Percentiles rank a stretch among this genome's conserved stretches.
Evolutionary conservation across 495 filamentous ascomycete genomes (phyloP).

Genomic region (Trichoderma erinaceum): DNA sequence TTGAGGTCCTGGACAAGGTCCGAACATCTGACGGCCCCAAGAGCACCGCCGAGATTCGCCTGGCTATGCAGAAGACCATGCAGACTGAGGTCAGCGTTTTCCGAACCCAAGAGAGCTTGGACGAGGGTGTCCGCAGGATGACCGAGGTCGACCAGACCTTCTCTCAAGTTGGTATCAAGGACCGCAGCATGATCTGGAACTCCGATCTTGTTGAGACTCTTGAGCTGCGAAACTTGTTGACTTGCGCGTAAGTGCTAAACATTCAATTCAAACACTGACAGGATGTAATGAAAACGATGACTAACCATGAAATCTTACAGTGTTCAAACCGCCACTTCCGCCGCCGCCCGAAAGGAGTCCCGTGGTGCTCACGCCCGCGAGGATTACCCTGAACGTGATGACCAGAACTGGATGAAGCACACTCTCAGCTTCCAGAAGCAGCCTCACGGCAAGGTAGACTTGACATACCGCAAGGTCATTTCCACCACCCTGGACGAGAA

Average conservation of each 20-base stretch:
- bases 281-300: neutral
- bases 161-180: slow-evolving; percentile 81
- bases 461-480: slow-evolving; percentile 73
- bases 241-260: slow-evolving; percentile 69
- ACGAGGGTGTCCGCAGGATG: slow-evolving; percentile 79
- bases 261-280: neutral
- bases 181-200: slow-evolving; percentile 99
- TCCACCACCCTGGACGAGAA: slow-evolving; percentile 75
- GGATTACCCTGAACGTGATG: slow-evolving; percentile 90
- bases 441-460: slow-evolving; percentile 69
- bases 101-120: slow-evolving; percentile 83
- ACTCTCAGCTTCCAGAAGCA: slow-evolving; percentile 89
- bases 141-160: slow-evolving; percentile 74
- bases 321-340: slow-evolving; percentile 79
- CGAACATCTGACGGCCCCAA: slow-evolving; percentile 79
- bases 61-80: slow-evolving; percentile 96
- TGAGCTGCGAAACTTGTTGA: slow-evolving; percentile 86
- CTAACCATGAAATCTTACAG: slow-evolving; percentile 28
- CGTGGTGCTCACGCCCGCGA: slow-evolving; percentile 92
- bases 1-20: slow-evolving; percentile 78
- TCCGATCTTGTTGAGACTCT: slow-evolving; percentile 92
- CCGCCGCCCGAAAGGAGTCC: slow-evolving; percentile 86
- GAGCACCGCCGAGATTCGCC: slow-evolving; percentile 77
- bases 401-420: slow-evolving; percentile 98
- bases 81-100: slow-evolving; percentile 95